phyloP scores from a whole-genome alignment of 768 basidiomycete species.

The Suillus bovinus region DNA sequence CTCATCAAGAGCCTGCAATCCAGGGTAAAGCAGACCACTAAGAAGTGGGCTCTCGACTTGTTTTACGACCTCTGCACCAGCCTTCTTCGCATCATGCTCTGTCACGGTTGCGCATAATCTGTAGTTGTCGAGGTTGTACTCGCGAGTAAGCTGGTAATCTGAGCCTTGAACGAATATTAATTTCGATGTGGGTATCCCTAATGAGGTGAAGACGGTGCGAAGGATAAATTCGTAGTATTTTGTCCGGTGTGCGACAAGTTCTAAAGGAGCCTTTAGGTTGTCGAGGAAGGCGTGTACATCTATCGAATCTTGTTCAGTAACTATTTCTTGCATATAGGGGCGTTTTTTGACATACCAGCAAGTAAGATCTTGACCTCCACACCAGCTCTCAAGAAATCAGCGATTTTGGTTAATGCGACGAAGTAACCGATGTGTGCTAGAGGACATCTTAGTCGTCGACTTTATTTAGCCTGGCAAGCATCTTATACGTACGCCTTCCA shows the following conservation, averaged over 20 bases:
- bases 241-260: constrained; percentile 84
- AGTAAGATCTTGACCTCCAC: constrained; percentile 85
- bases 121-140: constrained; percentile 97
- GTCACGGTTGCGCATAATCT: constrained; percentile 86
- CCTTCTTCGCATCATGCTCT: constrained; percentile 97
- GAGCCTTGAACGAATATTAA: constrained; percentile 88
- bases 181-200: constrained; percentile 87
- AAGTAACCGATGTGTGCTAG: constrained; percentile 97
- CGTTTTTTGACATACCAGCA: constrained; percentile 52
- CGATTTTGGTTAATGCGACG: constrained; percentile 91
- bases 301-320: constrained; percentile 27
- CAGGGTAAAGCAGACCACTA: constrained; percentile 93
- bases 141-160: constrained; percentile 86
- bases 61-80: constrained; percentile 98
- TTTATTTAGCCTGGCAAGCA: not conserved
- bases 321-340: not conserved
- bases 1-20: constrained; percentile 95
- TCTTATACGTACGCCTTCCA: constrained; percentile 74
- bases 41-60: constrained; percentile 91
- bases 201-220: constrained; percentile 78
- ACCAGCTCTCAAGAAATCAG: constrained; percentile 92
- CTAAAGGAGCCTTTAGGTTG: constrained; percentile 93
- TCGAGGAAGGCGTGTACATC: constrained; percentile 98
- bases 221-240: constrained; percentile 89
- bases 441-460: not conserved